phyloP scores from a whole-genome alignment of 2,329 filamentous ascomycete species.

The Ceratocystis cacaofunesta region DNA sequence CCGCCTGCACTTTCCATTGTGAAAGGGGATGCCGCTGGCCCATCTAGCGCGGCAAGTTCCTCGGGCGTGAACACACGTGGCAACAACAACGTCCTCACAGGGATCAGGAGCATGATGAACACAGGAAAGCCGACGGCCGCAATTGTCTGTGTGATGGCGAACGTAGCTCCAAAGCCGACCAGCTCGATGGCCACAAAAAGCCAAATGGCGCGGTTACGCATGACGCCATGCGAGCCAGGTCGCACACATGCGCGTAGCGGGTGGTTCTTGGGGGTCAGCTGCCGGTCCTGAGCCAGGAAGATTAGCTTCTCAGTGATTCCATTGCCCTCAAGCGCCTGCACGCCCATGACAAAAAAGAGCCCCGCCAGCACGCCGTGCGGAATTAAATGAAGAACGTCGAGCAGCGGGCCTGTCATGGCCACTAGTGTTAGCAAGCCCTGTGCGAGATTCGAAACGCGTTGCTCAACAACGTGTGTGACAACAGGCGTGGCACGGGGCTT shows the following conservation, averaged over 20 bases:
- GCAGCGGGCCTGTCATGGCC: constrained; percentile 62
- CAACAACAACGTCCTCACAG: constrained; percentile 47
- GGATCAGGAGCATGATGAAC: constrained; percentile 55
- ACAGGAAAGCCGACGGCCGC: constrained; percentile 70
- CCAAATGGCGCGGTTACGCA: constrained; percentile 52
- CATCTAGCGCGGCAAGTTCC: constrained; percentile 51
- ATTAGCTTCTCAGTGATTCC: constrained; percentile 62
- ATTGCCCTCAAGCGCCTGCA: constrained; percentile 61
- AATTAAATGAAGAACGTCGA: constrained; percentile 60
- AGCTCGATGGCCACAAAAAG: constrained; percentile 54
- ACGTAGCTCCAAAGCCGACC: constrained; percentile 58
- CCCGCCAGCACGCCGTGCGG: constrained; percentile 68
- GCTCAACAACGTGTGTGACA: constrained; percentile 55
- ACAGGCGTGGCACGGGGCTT: constrained; percentile 31
- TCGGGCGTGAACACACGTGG: constrained; percentile 44
- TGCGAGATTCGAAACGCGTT: constrained; percentile 62
- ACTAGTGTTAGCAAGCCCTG: constrained; percentile 65
- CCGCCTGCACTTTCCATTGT: constrained; percentile 65
- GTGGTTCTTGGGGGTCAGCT: constrained; percentile 42
- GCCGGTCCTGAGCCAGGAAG: constrained; percentile 49
- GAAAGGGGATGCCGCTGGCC: constrained; percentile 58
- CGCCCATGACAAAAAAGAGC: constrained; percentile 73
- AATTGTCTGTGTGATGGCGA: constrained; percentile 71
- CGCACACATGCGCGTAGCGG: constrained; percentile 40
- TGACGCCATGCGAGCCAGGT: constrained; percentile 33